Evolutionary conservation across 768 basidiomycete genomes (phyloP), one percentile per base, ranked within the genome.

Genomic region (Hysterangium stoloniferum): DNA sequence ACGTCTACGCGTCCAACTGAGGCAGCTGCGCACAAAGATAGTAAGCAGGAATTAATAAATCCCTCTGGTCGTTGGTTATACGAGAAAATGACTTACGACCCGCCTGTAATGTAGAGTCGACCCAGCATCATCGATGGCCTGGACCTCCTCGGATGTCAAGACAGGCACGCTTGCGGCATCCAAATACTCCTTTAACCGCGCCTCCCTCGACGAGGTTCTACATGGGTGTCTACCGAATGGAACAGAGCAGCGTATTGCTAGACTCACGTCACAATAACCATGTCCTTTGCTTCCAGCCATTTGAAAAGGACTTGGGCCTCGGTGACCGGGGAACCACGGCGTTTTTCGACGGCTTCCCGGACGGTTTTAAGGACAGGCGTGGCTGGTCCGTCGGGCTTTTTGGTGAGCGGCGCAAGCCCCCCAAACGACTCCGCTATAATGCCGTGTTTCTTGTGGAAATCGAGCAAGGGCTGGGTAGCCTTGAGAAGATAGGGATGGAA

Each of bases 401-500:
- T 66, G 4, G 80, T 84, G 36, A 86, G 73, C 0, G 84, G 61
- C 0, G 68, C 62, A 17, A 74, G 57, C 4, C 70, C 74, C 5
- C 63, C 67, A 36, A 64, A 76, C 0, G 74, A 70, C 13, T 64
- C 64, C 2, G 66, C 67, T 20, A 67, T 58, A 49, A 75, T 75
- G 32, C 61, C 59, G 38, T 72, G 52, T 55, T 68, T 31, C 48
- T 68, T 59, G 41, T 67, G 62, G n/a, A 64, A 38, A 25, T 63
- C 67, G 24, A 71, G 53, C n/a, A 61, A 58, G 4, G 68, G 59
- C 32, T 64, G 59, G 48, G 74, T 62, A 11, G 68, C 68, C 54
- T 72, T 67, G 56, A 70, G 71, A 28, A 75, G 64, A 60, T 78
- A 75, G 11, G 77, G 77, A 56, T 81, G 78, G 29, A 71, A 69